A percentile compares a stretch with the other conserved stretches of the same genome.
phyloP scores from a whole-genome alignment of 2,329 filamentous ascomycete genomes.

The Polychaeton citri region DNA sequence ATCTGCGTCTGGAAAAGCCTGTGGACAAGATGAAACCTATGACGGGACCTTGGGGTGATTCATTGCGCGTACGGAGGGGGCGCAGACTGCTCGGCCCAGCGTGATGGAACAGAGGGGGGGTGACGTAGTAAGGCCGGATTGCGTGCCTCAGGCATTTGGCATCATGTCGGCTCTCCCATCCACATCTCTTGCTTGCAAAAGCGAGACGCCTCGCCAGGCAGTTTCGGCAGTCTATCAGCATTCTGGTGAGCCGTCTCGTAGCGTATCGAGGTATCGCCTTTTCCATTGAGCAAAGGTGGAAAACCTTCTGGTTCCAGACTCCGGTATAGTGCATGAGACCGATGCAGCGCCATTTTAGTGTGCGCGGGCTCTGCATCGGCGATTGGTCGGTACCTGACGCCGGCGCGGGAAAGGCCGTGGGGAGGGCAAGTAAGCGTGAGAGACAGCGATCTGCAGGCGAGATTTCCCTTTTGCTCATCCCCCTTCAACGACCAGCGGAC shows the following conservation, averaged over 20 bases:
- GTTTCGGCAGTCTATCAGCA: too few relatives aligned
- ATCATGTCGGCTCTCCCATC: too few relatives aligned
- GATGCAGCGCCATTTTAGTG: not conserved
- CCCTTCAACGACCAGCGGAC: not conserved
- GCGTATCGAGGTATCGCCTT: not conserved
- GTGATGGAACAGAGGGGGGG: too few relatives aligned
- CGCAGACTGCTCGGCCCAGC: too few relatives aligned
- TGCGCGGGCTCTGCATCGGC: not conserved
- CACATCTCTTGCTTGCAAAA: too few relatives aligned
- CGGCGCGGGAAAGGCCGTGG: not conserved
- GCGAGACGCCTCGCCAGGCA: too few relatives aligned
- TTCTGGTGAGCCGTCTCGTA: not conserved
- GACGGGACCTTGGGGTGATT: too few relatives aligned
- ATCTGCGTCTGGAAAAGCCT: constrained; percentile 28
- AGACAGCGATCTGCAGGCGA: not conserved
- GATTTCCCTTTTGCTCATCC: not conserved
- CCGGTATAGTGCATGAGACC: not conserved
- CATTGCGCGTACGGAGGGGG: too few relatives aligned
- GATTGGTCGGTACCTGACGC: not conserved
- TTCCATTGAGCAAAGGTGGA: not conserved
- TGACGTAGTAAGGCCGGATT: too few relatives aligned
- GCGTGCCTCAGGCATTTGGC: too few relatives aligned
- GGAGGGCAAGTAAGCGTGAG: not conserved
- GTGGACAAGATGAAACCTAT: constrained; percentile 47
- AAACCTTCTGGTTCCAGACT: not conserved